Evolutionary conservation across 2,329 filamentous ascomycete species (phyloP).

Genomic region (Cordyceps farinosa): DNA sequence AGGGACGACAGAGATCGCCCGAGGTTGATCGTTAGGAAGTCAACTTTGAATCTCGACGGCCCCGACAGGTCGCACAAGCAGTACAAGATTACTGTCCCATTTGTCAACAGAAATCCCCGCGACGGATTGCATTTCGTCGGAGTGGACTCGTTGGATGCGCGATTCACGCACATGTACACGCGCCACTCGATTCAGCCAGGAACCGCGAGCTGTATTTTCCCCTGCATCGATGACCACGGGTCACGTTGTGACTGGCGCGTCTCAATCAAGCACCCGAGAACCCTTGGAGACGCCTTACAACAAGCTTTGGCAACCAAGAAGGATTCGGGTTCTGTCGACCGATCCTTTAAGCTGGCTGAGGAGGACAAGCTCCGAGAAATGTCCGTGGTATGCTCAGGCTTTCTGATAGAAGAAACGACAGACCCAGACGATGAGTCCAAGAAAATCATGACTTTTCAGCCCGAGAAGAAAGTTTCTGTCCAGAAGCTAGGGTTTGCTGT

Average conservation of each 20-base stretch:
- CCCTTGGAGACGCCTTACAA: slow-evolving; percentile 72
- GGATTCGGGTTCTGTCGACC: slow-evolving; percentile 33
- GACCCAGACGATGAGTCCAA: slow-evolving; percentile 74
- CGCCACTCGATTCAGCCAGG: slow-evolving; percentile 75
- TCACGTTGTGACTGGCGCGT: slow-evolving; percentile 84
- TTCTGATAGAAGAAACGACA: slow-evolving; percentile 75
- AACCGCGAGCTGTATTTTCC: slow-evolving; percentile 81
- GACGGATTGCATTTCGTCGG: slow-evolving; percentile 93
- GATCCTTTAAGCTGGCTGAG: slow-evolving; percentile 51
- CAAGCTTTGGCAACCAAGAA: slow-evolving; percentile 44
- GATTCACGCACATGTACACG: slow-evolving; percentile 91
- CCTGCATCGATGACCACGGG: slow-evolving; percentile 82
- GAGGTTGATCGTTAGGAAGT: slow-evolving; percentile 44
- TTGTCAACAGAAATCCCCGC: slow-evolving; percentile 67
- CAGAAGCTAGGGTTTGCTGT: slow-evolving; percentile 92
- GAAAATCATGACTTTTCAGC: slow-evolving; percentile 84
- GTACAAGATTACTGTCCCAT: slow-evolving; percentile 64
- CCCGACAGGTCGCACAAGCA: slow-evolving; percentile 42
- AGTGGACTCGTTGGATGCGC: slow-evolving; percentile 69
- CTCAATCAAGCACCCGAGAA: slow-evolving; percentile 79
- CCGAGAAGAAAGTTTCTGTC: slow-evolving; percentile 70
- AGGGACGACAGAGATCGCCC: slow-evolving; percentile 39
- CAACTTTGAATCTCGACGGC: slow-evolving; percentile 32
- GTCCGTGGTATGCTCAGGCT: slow-evolving; percentile 85
- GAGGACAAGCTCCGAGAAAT: slow-evolving; percentile 88